Base-by-base conservation (phyloP, 148 eudicot genomes). In the Nepenthes gracilis region DNA sequence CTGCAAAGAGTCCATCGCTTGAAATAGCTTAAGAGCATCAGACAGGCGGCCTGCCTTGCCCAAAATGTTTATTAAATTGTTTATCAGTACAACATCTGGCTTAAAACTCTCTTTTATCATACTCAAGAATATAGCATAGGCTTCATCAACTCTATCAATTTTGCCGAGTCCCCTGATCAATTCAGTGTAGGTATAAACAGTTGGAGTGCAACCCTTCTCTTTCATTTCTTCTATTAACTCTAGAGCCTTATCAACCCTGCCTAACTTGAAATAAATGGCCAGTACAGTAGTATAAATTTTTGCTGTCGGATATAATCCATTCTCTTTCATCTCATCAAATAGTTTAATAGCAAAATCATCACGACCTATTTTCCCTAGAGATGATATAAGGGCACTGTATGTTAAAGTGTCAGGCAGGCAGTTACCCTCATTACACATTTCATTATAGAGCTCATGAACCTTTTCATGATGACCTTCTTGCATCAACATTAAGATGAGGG, bases 141-240 rank as follows among this genome's bases (percentile, higher is more conserved):
- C 98, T 56, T 88, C 91, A 67, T 88, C 91, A 2, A 82, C 78
- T 55, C 88, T 81, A 35, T 83, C 96, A 56, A 81, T 64, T 73
- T 74, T 76, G 50, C 96, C 90, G 33, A 93, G 91, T 38, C 96
- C 96, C 72, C 76, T 88, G 33, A 93, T 84, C 65, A 93, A 57
- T 71, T 88, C 98, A 33, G 98, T 93, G 60, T 84, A 93, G 2
- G 98, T 93, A 63, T 93, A 93, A 45, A 93, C 98, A 65, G 98
- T 88, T 43, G 78, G 88, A 2, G 78, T 50, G 59, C 96, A 88
- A 33, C 86, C 88, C 58, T 66, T 74, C 5, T 80, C 73, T 68
- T 79, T 85, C 98, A 93, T 93, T 75, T 88, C 88, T 59, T 65
- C 69, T 43, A 82, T 74, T 60, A 93, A 70, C 49, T 72, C 76